Base-by-base conservation (phyloP, 495 filamentous ascomycete species). In the Geopyxis carbonaria region DNA sequence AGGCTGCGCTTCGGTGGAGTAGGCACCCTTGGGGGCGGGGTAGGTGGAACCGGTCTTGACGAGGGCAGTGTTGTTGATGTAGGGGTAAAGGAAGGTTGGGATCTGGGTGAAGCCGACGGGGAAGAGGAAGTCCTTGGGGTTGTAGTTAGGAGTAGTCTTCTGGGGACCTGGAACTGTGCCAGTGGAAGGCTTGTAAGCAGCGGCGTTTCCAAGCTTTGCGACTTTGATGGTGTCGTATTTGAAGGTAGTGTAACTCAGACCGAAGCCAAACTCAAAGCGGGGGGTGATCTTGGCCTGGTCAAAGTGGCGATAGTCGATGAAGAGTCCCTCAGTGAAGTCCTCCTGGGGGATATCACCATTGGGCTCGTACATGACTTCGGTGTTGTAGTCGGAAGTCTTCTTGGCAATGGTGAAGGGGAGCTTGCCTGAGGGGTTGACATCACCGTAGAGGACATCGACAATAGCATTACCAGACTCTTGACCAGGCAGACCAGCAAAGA, bases 291-390 rank as follows among this genome's bases (percentile, higher is more conserved):
- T 63, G 21, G 65, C 62, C 58, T 75, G 76, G 64, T 97, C 89
- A 33, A 97, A 80, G 41, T 73, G 64, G 38, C 89, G 80, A 60
- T 97, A 97, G 60, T 97, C 89, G 58, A 93, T 91, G 61, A 92
- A 89, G 20, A 78, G 66, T 24, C 87, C 87, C 50, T 94, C 86
- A 18, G 65, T 65, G 58, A 86, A 93, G 57, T 87, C 65, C 20
- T 75, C 60, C 59, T 97, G 89, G 3, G 85, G 85, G 15, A 76
- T 53, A 33, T 73, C 77, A 35, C 80, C 76, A 59, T 87, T 87
- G 19, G 78, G 69, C 43, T 70, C 56, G 48, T 83, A 84, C 23
- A 92, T 59, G 5, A 94, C 52, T 44, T 84, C 70, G 16, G 69
- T 63, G 23, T 84, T 84, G 46, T 82, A 97, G 38, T 78, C 71